Evolutionary conservation across 2,329 filamentous ascomycete species (phyloP).

Genomic region (Boeremia exigua): DNA sequence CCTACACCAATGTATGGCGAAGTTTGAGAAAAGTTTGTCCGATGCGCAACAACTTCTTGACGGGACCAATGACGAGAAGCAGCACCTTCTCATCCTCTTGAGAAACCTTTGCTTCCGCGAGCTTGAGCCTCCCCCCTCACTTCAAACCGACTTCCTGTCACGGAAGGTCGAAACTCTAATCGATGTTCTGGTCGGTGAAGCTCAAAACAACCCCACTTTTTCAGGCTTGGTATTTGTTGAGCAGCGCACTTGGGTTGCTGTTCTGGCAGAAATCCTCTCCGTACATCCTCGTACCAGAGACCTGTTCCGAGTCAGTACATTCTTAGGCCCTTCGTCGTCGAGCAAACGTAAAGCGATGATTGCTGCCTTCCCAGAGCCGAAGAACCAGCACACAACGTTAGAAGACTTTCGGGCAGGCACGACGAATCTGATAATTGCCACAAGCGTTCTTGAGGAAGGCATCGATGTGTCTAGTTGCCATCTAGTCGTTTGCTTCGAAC

Average conservation of each 20-base stretch:
- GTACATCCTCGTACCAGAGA: slow-evolving; percentile 38
- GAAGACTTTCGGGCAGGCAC: slow-evolving; percentile 60
- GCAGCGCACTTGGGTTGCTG: slow-evolving; percentile 52
- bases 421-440: slow-evolving; percentile 65
- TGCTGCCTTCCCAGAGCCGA: slow-evolving; percentile 56
- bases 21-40: slow-evolving; percentile 26
- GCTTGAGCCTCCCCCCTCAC: not conserved
- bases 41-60: slow-evolving; percentile 38
- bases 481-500: slow-evolving; percentile 69
- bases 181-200: slow-evolving; percentile 46
- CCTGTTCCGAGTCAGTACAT: slow-evolving; percentile 54
- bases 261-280: slow-evolving; percentile 49
- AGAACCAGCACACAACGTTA: slow-evolving; percentile 58
- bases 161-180: slow-evolving; percentile 47
- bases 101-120: slow-evolving; percentile 17
- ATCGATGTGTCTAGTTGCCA: slow-evolving; percentile 69
- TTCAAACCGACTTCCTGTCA: slow-evolving; percentile 34
- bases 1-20: slow-evolving; percentile 44
- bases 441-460: slow-evolving; percentile 66
- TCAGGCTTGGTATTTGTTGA: slow-evolving; percentile 57
- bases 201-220: slow-evolving; percentile 31
- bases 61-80: slow-evolving; percentile 42
- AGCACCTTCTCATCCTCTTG: slow-evolving; percentile 41
- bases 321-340: slow-evolving; percentile 59
- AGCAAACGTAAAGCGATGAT: slow-evolving; percentile 54